phyloP scores from a whole-genome alignment of 805 yeast genomes.

The Yarrowia bubula region DNA sequence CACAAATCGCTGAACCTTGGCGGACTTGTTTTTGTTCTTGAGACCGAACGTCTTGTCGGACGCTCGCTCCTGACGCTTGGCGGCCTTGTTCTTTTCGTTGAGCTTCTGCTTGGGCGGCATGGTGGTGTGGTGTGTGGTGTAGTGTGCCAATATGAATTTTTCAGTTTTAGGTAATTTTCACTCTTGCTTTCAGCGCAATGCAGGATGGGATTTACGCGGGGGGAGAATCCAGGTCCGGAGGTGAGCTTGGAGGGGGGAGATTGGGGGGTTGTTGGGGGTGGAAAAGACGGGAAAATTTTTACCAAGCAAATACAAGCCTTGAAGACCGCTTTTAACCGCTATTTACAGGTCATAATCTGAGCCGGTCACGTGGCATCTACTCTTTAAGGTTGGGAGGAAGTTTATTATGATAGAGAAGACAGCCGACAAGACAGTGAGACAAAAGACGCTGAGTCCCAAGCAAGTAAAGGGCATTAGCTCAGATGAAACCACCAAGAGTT shows the following conservation, averaged over 20 bases:
- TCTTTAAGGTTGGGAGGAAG: neutral
- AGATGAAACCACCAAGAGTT: too few species aligned
- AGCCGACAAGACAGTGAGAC: too few species aligned
- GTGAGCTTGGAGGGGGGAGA: neutral
- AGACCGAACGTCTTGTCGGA: slow-evolving; percentile 93
- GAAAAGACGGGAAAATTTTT: neutral
- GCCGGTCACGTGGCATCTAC: neutral
- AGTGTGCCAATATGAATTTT: slow-evolving; percentile 1
- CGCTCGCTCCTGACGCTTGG: slow-evolving; percentile 57
- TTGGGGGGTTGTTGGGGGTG: neutral
- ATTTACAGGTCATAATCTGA: neutral
- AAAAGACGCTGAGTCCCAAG: too few species aligned
- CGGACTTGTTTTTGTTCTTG: slow-evolving; percentile 91
- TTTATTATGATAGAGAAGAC: neutral
- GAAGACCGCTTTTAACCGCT: too few species aligned
- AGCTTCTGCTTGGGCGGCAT: slow-evolving; percentile 54
- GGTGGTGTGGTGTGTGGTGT: neutral
- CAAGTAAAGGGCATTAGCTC: too few species aligned
- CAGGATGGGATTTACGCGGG: neutral
- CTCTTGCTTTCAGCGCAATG: slow-evolving; percentile 22
- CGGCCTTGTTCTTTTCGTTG: slow-evolving; percentile 53
- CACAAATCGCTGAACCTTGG: slow-evolving; percentile 76
- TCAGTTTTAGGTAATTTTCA: slow-evolving; percentile 18
- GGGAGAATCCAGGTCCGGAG: neutral
- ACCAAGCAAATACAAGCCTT: too few species aligned